Percentiles rank a stretch among this genome's conserved stretches.
phyloP scores from a whole-genome alignment of 2,329 filamentous ascomycete genomes.

The Colletotrichum paranaense region DNA sequence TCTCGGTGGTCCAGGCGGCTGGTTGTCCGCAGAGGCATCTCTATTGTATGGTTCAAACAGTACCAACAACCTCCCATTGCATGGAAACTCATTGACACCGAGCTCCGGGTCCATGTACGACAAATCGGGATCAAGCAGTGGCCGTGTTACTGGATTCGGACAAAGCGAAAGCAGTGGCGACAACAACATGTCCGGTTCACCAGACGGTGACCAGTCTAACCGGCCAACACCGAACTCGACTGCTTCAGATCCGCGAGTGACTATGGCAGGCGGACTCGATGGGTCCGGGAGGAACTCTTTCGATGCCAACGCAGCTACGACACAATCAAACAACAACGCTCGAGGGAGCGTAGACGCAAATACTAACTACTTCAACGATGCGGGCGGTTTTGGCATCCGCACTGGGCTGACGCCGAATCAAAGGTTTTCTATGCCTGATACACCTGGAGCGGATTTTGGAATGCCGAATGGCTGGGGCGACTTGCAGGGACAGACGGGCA shows the following conservation, averaged over 20 bases:
- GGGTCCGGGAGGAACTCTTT: slow-evolving; percentile 59
- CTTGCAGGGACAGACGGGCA: slow-evolving; percentile 54
- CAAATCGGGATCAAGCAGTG: slow-evolving; percentile 41
- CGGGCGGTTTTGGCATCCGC: slow-evolving; percentile 51
- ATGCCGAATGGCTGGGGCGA: slow-evolving; percentile 59
- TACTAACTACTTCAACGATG: slow-evolving; percentile 53
- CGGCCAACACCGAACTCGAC: slow-evolving; percentile 72
- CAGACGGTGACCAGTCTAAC: slow-evolving; percentile 62
- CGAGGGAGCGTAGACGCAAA: slow-evolving; percentile 51
- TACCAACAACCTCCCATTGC: slow-evolving; percentile 32
- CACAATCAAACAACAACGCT: slow-evolving; percentile 53
- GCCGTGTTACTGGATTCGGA: slow-evolving; percentile 50
- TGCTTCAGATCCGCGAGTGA: slow-evolving; percentile 54
- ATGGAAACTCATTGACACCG: slow-evolving; percentile 30
- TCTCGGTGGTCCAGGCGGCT: slow-evolving; percentile 44
- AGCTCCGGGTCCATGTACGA: slow-evolving; percentile 44
- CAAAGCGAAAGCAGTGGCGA: slow-evolving; percentile 56
- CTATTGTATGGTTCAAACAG: slow-evolving; percentile 42
- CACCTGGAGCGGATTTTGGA: slow-evolving; percentile 52
- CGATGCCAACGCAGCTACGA: slow-evolving; percentile 61
- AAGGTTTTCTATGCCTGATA: slow-evolving; percentile 49
- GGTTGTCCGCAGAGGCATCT: slow-evolving; percentile 54
- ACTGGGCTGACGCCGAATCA: slow-evolving; percentile 48
- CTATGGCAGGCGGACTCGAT: slow-evolving; percentile 39
- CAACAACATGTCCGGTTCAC: slow-evolving; percentile 58